Conservation (phyloP, 495 filamentous ascomycete genomes). For the Penicillium cinerascens region DNA sequence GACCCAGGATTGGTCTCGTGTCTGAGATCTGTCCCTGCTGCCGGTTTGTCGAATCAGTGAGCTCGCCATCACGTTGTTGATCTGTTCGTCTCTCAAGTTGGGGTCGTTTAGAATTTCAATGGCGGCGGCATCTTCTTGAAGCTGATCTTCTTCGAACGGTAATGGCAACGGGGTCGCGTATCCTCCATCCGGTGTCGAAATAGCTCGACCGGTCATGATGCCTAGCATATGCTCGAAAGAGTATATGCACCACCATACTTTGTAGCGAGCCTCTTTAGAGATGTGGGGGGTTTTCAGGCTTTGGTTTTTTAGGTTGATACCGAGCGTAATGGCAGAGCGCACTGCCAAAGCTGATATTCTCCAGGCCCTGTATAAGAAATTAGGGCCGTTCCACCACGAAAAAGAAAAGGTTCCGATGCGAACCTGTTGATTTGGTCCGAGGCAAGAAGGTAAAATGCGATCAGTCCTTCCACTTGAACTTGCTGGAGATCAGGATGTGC, state of each 20-base stretch:
- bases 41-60: slow-evolving; percentile 25
- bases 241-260: slow-evolving; percentile 65
- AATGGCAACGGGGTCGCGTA: slow-evolving; percentile 54
- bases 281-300: slow-evolving; percentile 41
- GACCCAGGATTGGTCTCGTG: slow-evolving; percentile 25
- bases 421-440: slow-evolving; percentile 57
- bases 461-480: slow-evolving; percentile 57
- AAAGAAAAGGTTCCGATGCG: neutral
- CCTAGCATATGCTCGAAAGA: slow-evolving; percentile 57
- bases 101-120: slow-evolving; percentile 27
- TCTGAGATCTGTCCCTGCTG: slow-evolving; percentile 21
- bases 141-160: slow-evolving; percentile 53
- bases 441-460: slow-evolving; percentile 59
- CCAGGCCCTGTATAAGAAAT: slow-evolving; percentile 51
- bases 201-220: slow-evolving; percentile 59
- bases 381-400: neutral
- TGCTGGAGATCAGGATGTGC: slow-evolving; percentile 60
- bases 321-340: slow-evolving; percentile 57
- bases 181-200: slow-evolving; percentile 48
- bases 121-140: slow-evolving; percentile 31
- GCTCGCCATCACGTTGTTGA: slow-evolving; percentile 35
- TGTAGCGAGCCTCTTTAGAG: slow-evolving; percentile 57
- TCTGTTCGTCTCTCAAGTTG: slow-evolving; percentile 26
- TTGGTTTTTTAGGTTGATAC: slow-evolving; percentile 63
- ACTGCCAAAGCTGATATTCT: slow-evolving; percentile 57